A percentile compares a stretch with the other conserved stretches of the same genome.
These are phyloP conservation scores for Plasmodium cynomolgi DNA, from an alignment of 169 alveolate species.

Conservation along the genomic window DNA sequence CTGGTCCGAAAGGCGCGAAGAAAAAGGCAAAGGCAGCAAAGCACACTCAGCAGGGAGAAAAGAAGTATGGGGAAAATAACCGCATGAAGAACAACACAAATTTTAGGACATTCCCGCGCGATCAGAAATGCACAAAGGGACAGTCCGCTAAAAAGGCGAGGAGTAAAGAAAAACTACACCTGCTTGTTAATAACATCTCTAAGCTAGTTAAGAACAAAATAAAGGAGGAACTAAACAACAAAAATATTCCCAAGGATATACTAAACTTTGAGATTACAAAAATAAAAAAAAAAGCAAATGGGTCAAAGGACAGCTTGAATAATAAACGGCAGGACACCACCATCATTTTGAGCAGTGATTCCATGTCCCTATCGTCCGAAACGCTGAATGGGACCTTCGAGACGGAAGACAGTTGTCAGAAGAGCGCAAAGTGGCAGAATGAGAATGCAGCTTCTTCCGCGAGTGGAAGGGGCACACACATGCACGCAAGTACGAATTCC, in stretches of 20 bases:
- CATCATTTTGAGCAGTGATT: constrained; percentile 32
- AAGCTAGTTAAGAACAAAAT: constrained; percentile 55
- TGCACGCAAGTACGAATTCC: not conserved
- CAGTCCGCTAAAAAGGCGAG: not conserved
- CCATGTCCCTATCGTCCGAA: constrained; percentile 29
- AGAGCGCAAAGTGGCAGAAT: not conserved
- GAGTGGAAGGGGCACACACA: not conserved
- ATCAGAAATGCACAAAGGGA: not conserved
- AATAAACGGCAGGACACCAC: constrained; percentile 57
- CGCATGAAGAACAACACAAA: not conserved
- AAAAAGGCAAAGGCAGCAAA: not conserved
- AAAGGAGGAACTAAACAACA: constrained; percentile 44
- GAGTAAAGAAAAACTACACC: constrained; percentile 14
- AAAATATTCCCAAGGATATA: constrained; percentile 62
- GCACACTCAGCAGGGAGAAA: not conserved
- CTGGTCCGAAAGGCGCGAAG: not conserved
- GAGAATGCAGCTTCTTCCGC: not conserved
- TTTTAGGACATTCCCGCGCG: not conserved
- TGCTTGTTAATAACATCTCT: constrained; percentile 53
- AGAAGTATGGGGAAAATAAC: not conserved
- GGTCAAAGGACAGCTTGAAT: constrained; percentile 5
- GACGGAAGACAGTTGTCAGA: not conserved
- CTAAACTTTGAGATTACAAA: constrained; percentile 63
- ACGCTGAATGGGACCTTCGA: constrained; percentile 24
- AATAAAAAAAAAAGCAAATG: constrained; percentile 30